A percentile compares a stretch with the other conserved stretches of the same genome.
Conservation (phyloP, 805 yeast species). For the Saturnispora bothae region DNA sequence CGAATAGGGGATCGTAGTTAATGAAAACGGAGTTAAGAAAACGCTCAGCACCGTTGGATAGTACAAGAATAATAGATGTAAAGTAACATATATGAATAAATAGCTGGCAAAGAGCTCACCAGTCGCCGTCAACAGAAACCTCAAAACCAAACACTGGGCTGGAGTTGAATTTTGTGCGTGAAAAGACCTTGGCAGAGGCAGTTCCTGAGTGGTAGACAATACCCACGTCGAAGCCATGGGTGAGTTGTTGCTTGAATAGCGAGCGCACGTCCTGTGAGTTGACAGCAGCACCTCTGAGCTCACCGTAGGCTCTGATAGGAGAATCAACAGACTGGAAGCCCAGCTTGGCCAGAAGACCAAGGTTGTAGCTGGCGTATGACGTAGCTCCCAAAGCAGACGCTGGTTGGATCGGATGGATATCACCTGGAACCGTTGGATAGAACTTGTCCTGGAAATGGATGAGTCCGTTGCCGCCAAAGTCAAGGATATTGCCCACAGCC, state of each 20-base stretch:
- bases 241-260: not conserved
- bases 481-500: slow-evolving; percentile 46
- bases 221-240: slow-evolving; percentile 13
- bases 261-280: not conserved
- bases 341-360: slow-evolving; percentile 9
- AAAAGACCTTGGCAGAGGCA: slow-evolving; percentile 10
- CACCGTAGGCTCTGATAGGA: slow-evolving; percentile 12
- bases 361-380: slow-evolving; percentile 10
- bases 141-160: slow-evolving; percentile 11
- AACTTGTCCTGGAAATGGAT: slow-evolving; percentile 71
- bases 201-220: slow-evolving; percentile 9
- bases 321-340: slow-evolving; percentile 6
- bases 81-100: not conserved
- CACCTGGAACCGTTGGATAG: slow-evolving; percentile 39
- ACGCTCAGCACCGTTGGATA: too few species aligned
- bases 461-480: slow-evolving; percentile 20
- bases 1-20: too few species aligned
- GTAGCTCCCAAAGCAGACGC: slow-evolving; percentile 10
- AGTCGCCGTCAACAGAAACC: slow-evolving; percentile 12
- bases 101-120: slow-evolving; percentile 4
- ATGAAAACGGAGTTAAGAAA: too few species aligned
- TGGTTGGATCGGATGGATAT: slow-evolving; percentile 14
- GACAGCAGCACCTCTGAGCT: slow-evolving; percentile 9
- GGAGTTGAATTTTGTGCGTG: slow-evolving; percentile 4
- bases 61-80: not conserved